Conservation (phyloP, 225 moss, liverwort and hornwort species). For the Bryum argenteum region DNA sequence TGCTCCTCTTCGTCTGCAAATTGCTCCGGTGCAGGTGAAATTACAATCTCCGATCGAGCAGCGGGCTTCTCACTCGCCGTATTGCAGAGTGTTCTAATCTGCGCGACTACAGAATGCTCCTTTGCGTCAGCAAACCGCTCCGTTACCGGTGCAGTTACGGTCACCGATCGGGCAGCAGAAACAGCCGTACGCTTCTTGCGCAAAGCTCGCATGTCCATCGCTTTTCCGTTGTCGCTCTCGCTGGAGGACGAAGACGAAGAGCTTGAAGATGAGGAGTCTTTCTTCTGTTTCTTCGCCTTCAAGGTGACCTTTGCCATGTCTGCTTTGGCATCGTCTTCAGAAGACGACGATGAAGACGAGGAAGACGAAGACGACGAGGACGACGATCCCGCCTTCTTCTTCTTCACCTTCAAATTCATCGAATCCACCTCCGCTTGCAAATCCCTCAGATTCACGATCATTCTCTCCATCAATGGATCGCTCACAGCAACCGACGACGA, state of each 20-base stretch:
- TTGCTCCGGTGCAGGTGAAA: too few relatives aligned
- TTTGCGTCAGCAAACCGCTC: conserved; percentile 24
- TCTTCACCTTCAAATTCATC: conserved; percentile 43
- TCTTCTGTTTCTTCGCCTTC: conserved; percentile 39
- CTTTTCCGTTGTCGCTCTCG: conserved; percentile 42
- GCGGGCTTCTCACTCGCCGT: conserved; percentile 8
- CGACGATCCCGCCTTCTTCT: conserved; percentile 40
- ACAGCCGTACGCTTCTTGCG: conserved; percentile 25
- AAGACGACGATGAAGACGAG: conserved; percentile 41
- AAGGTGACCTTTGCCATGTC: conserved; percentile 5
- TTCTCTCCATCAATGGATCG: conserved; percentile 21
- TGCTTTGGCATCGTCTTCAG: conserved; percentile 34
- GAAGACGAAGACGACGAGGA: conserved; percentile 28
- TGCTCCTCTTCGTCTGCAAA: too few relatives aligned
- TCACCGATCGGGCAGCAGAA: background rate
- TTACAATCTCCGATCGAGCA: too few relatives aligned
- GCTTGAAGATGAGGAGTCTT: conserved; percentile 30
- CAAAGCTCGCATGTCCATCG: conserved; percentile 47
- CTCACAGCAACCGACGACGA: conserved; percentile 24
- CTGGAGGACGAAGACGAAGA: conserved; percentile 51
- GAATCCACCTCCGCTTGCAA: conserved; percentile 41
- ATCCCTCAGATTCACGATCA: conserved; percentile 36
- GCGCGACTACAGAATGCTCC: conserved; percentile 46
- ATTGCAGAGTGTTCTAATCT: conserved; percentile 54
- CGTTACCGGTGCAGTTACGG: background rate